Conservation (phyloP, 768 basidiomycete genomes). For the Dioszegia aurantiaca region DNA sequence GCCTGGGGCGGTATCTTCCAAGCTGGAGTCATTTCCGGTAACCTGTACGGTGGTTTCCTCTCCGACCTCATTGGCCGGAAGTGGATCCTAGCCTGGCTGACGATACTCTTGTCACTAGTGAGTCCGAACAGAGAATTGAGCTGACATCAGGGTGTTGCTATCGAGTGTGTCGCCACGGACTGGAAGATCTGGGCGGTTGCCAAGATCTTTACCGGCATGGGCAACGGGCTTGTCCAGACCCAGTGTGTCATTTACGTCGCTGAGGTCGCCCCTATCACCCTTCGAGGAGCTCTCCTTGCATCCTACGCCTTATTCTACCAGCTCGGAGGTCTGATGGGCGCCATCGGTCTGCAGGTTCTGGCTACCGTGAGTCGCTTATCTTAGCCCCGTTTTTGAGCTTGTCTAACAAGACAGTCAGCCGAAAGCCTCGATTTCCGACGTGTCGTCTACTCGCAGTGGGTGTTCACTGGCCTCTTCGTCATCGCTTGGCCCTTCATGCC, state of each 20-base stretch:
- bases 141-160: constrained; percentile 3
- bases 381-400: too few species aligned
- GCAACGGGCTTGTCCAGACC: constrained; percentile 9
- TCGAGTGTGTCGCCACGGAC: constrained; percentile 25
- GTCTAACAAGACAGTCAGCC: too few species aligned
- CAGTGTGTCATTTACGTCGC: constrained; percentile 16
- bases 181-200: constrained; percentile 21
- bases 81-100: constrained; percentile 15
- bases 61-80: constrained; percentile 24
- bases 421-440: constrained; percentile 6
- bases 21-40: constrained; percentile 6
- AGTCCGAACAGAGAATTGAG: not conserved
- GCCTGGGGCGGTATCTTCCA: constrained; percentile 25
- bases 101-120: constrained; percentile 13
- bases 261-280: constrained; percentile 17
- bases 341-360: constrained; percentile 17
- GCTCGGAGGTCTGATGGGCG: constrained; percentile 13
- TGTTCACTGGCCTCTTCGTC: constrained; percentile 16
- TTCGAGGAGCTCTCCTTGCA: constrained; percentile 19
- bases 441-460: constrained; percentile 13
- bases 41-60: constrained; percentile 16
- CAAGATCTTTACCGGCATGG: constrained; percentile 15
- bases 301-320: constrained; percentile 11
- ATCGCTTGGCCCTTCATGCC: constrained; percentile 13
- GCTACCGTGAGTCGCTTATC: constrained; percentile 5